Conservation (phyloP, 2,329 filamentous ascomycete genomes). For the Colletotrichum tofieldiae region DNA sequence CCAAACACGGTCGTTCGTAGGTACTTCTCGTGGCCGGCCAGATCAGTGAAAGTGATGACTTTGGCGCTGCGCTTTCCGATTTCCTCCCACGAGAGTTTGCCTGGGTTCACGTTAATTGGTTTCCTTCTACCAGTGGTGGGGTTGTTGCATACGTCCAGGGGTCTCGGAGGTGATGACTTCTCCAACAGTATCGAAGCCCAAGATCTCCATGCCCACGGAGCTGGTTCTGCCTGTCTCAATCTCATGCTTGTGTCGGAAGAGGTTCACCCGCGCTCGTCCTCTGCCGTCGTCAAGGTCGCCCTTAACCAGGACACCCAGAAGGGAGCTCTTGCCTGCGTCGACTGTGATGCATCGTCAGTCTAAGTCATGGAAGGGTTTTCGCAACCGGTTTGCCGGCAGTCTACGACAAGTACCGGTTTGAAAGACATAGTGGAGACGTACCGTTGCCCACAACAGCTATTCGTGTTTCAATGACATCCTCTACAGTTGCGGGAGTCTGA, state of each 20-base stretch:
- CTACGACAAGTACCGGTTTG: neutral
- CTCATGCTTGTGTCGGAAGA: constrained; percentile 98
- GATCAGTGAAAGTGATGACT: constrained; percentile 95
- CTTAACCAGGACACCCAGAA: constrained; percentile 96
- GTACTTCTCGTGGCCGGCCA: constrained; percentile 96
- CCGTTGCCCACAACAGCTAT: constrained; percentile 98
- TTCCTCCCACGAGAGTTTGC: constrained; percentile 92
- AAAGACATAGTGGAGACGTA: constrained; percentile 52
- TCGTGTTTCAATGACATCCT: constrained; percentile 94
- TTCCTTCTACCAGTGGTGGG: neutral
- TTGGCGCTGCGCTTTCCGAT: constrained; percentile 96
- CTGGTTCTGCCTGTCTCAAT: constrained; percentile 95
- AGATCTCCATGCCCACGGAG: constrained; percentile 98
- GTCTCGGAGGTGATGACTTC: constrained; percentile 86
- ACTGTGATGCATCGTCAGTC: constrained; percentile 65
- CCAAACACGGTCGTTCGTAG: constrained; percentile 97
- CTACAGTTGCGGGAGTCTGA: constrained; percentile 79
- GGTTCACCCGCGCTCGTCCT: constrained; percentile 92
- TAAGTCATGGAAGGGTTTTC: neutral
- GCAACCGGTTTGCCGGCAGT: neutral
- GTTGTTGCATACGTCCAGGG: constrained; percentile 77
- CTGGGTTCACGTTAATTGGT: constrained; percentile 49
- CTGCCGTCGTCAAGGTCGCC: constrained; percentile 95
- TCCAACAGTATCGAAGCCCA: constrained; percentile 93
- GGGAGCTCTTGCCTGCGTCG: constrained; percentile 96